These are phyloP conservation scores for Paramecium caudatum DNA, from an alignment of 73 alveolate genomes.

Conservation along the genomic window DNA sequence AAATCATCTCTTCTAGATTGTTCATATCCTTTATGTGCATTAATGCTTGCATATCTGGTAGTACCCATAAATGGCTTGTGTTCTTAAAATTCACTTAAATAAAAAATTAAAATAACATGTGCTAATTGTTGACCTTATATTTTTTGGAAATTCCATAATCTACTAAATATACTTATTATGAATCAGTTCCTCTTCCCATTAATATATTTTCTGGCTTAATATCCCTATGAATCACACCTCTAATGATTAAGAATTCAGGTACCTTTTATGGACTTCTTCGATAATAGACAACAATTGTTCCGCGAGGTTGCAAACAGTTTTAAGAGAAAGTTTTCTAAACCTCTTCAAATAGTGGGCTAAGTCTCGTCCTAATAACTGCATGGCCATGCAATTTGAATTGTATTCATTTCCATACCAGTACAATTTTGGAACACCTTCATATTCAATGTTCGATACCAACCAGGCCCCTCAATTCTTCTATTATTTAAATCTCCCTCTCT, in stretches of 20 bases:
- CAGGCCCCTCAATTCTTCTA: constrained; percentile 56
- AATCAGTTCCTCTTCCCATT: constrained; percentile 81
- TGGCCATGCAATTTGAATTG: constrained; percentile 51
- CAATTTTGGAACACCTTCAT: constrained; percentile 68
- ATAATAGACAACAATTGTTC: constrained; percentile 35
- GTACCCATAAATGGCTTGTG: constrained; percentile 81
- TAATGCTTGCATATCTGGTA: constrained; percentile 84
- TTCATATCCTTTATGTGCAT: constrained; percentile 91
- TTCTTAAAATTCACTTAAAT: constrained; percentile 72
- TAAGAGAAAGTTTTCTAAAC: constrained; percentile 7
- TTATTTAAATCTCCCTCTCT: constrained; percentile 53
- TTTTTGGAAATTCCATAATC: constrained; percentile 93
- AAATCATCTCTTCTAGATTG: constrained; percentile 90
- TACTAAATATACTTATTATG: constrained; percentile 75
- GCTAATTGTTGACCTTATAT: constrained; percentile 44
- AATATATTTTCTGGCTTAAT: constrained; percentile 90
- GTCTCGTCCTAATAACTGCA: constrained; percentile 58
- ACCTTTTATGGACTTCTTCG: constrained; percentile 72
- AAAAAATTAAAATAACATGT: not conserved
- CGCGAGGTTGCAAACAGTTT: constrained; percentile 57
- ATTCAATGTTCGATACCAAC: not conserved
- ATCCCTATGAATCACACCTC: constrained; percentile 83
- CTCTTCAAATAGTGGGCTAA: constrained; percentile 45
- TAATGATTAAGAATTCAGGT: not conserved
- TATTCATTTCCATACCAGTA: constrained; percentile 71